Conservation (phyloP, 2,329 filamentous ascomycete species). For the Magnaporthales sp. region DNA sequence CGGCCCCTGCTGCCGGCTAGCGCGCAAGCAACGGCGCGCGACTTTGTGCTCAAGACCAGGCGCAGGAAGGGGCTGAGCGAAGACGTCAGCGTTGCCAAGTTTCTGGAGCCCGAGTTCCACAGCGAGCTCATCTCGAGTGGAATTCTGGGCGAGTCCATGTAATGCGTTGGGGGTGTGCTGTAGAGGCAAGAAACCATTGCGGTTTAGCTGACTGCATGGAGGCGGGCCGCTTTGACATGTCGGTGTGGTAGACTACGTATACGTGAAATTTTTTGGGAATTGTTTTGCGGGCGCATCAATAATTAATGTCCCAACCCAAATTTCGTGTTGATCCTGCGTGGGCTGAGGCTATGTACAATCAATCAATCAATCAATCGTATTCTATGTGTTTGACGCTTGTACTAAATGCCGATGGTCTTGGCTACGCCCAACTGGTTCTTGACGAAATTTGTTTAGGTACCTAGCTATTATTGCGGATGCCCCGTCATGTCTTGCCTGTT, state of each 20-base stretch:
- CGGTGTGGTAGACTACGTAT: not conserved
- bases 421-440: not conserved
- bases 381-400: not conserved
- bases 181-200: not conserved
- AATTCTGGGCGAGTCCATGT: conserved; percentile 53
- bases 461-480: not conserved
- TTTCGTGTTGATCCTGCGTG: not conserved
- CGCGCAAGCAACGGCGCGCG: conserved; percentile 81
- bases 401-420: not conserved
- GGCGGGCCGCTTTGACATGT: not conserved
- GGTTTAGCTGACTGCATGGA: not conserved
- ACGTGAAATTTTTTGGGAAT: not conserved
- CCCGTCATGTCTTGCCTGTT: not conserved
- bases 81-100: conserved; percentile 92
- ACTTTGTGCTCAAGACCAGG: conserved; percentile 95
- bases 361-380: not conserved
- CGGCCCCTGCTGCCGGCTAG: conserved; percentile 79
- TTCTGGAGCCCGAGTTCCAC: conserved; percentile 91
- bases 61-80: conserved; percentile 89
- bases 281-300: not conserved
- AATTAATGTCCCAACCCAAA: not conserved
- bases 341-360: not conserved
- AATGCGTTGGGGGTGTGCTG: not conserved
- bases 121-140: conserved; percentile 81
- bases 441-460: too few species aligned